These are phyloP conservation scores for Exutisphaerella laricina DNA, from an alignment of 2,329 filamentous ascomycete species.

Conservation along the genomic window DNA sequence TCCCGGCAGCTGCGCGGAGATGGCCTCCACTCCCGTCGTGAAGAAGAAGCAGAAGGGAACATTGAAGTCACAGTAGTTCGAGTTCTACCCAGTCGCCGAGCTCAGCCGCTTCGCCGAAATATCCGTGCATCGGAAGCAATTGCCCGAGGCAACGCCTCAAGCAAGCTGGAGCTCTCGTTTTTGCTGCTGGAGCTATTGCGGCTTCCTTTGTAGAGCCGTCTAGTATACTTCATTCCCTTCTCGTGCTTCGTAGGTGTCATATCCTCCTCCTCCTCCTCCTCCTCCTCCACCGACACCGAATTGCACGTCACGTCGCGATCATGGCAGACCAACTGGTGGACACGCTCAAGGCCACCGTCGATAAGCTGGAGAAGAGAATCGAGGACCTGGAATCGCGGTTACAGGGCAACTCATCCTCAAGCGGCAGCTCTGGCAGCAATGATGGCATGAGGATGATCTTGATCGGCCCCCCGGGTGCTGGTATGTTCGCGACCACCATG, in stretches of 20 bases:
- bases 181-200: neutral
- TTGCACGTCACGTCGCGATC: constrained; percentile 8
- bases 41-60: too few relatives aligned
- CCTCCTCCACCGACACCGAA: constrained; percentile 10
- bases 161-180: neutral
- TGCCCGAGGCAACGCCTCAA: neutral
- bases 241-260: neutral
- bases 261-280: too few relatives aligned
- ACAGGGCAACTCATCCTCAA: constrained; percentile 37
- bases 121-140: constrained; percentile 1
- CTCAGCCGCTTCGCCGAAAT: neutral
- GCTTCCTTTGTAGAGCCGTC: neutral
- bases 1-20: too few relatives aligned
- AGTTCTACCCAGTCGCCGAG: neutral
- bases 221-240: neutral
- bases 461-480: constrained; percentile 94
- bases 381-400: constrained; percentile 75
- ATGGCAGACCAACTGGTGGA: constrained; percentile 22
- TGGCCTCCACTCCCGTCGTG: too few relatives aligned
- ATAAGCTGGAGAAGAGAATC: constrained; percentile 78
- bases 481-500: constrained; percentile 51
- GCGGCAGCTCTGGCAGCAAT: constrained; percentile 42
- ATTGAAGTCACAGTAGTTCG: neutral
- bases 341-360: constrained; percentile 71
- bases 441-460: constrained; percentile 85